Evolutionary conservation across 2,329 filamentous ascomycete species (phyloP), one percentile per base, ranked within the genome.

Genomic region (Helminthosporium solani): DNA sequence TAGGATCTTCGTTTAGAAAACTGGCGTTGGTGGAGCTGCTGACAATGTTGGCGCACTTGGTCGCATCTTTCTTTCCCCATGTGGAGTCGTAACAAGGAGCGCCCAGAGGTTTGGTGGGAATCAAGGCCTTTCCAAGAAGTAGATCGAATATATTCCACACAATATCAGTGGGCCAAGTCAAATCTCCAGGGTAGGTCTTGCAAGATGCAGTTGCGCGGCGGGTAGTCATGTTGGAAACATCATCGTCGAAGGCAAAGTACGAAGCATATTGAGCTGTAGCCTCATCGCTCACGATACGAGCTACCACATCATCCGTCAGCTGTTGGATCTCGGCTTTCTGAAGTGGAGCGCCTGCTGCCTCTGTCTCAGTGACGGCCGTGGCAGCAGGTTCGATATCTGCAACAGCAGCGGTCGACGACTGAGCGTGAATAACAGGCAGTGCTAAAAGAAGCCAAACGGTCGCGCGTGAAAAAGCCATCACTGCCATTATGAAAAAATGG

Each of bases 131-230:
- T 3, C 42, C 49, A 5, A 60, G 40, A 4, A 55, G 54, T 8
- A 19, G 33, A 40, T 62, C 58, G 34, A 62, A 52, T 2, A 7
- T 45, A 15, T 48, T 21, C 60, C 60, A 63, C 1, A 54, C 44
- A 0, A 30, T n/a, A 11, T 30, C 34, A 0, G 51, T 50, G 3
- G 61, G 61, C 59, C 61, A 64, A 16, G 31, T 20, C 8, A 30
- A 33, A 28, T 64, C 61, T 23, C 58, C 58, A 6, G 59, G 61
- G n/a, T 59, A 58, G 2, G 38, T 38, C 16, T 56, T 60, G 50
- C 59, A 62, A n/a, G 20, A 40, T 37, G 28, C 33, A 12, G 33
- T 27, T 18, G 21, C 20, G 12, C 30, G 20, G 12, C 35, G 25
- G n/a, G 16, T 28, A 20, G n/a, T 39, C 12, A 20, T 23, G 16